Base-by-base conservation (phyloP, 495 filamentous ascomycete species). In the Penicillium pancosmium region DNA sequence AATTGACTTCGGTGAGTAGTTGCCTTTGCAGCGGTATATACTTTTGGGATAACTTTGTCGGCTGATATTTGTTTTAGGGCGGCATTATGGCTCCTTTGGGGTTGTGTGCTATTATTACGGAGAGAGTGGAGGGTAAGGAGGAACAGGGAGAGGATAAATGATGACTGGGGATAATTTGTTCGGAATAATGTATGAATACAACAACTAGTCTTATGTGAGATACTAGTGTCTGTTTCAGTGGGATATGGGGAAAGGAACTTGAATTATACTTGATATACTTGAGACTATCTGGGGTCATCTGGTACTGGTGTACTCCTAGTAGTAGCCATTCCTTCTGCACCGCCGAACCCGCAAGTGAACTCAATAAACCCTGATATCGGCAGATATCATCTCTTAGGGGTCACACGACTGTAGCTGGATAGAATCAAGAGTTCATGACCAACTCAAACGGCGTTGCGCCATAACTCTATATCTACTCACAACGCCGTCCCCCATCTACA, bases 1-100 rank as follows among this genome's bases (percentile, higher is more conserved):
- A 71, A 54, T 65, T 76, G 61, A 73, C 70, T n/a, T 65, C 66
- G 55, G 72, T 74, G 56, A 67, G 72, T 74, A 5, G 12, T 57
- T 27, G 13, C 8, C 16, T 12, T 33, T 33, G 23, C 23, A 0
- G 23, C 4, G 23, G 23, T 31, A 31, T 31, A 9, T 21, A 34
- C 4, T 15, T 18, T 46, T 19, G 18, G 10, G 41, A 15, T 35
- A 5, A 7, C 31, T 27, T 47, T 47, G 23, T 53, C 40, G 49
- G 38, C 25, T 55, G 19, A 34, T 46, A 55, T 43, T 44, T 44
- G 41, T 19, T n/a, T 27, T 35, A 63, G 60, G 60, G 60, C 2
- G 60, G 60, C 8, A 63, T 63, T 36, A 54, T 63, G 51, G 60
- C 60, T 33, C 60, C 60, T 19, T 49, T 63, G 48, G 51, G 43